phyloP scores from a whole-genome alignment of 2,329 filamentous ascomycete genomes.

The Aureobasidium melanogenum region DNA sequence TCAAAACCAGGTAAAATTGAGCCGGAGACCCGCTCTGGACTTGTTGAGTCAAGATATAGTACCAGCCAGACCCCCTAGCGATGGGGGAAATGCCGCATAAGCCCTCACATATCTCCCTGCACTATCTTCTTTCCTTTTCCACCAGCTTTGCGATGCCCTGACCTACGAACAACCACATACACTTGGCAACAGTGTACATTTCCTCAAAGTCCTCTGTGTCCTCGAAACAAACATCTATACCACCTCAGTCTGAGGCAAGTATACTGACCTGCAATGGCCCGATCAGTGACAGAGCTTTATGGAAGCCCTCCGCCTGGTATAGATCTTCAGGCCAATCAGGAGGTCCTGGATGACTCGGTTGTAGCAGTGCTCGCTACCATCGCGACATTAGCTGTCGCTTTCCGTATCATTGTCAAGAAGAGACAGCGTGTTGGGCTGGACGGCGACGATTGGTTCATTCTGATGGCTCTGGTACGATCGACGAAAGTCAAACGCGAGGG shows the following conservation, averaged over 20 bases:
- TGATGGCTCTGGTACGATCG: not conserved
- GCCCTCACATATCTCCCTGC: not conserved
- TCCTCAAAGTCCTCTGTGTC: not conserved
- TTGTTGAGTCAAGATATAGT: not conserved
- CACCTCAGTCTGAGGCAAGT: not conserved
- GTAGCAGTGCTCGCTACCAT: not conserved
- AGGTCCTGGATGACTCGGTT: not conserved
- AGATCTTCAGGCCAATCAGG: not conserved
- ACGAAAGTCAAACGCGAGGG: not conserved
- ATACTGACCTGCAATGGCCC: not conserved
- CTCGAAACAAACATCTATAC: not conserved
- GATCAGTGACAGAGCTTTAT: not conserved
- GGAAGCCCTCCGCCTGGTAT: not conserved
- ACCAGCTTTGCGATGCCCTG: not conserved
- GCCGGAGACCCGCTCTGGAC: not conserved
- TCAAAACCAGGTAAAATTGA: not conserved
- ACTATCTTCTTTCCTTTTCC: not conserved
- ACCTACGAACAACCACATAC: not conserved
- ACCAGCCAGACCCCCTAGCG: not conserved
- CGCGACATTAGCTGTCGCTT: not conserved
- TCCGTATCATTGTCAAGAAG: not conserved
- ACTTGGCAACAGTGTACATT: not conserved
- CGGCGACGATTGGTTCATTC: not conserved
- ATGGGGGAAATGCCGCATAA: not conserved
- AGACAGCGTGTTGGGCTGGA: not conserved